These are phyloP conservation scores for Wickerhamomyces queroliae DNA, from an alignment of 805 yeast species.

Conservation along the genomic window DNA sequence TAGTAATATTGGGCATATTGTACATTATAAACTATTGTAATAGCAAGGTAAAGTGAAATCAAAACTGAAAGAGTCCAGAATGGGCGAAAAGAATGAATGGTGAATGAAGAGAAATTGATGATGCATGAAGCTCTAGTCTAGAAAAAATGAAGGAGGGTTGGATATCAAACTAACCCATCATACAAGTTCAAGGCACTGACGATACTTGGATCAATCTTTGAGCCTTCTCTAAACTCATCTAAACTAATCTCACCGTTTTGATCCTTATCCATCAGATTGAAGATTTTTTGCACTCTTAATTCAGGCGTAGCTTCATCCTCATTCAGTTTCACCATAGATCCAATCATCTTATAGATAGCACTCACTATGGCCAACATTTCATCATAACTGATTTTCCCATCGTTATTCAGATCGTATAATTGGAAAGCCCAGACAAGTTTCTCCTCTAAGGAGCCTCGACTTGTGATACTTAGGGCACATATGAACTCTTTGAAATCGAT, in stretches of 20 bases:
- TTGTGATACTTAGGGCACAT: conserved; percentile 77
- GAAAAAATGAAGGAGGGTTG: background rate
- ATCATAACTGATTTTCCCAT: conserved; percentile 67
- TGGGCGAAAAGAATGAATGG: background rate
- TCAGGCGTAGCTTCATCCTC: conserved; percentile 94
- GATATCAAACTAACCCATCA: conserved; percentile 62
- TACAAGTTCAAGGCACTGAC: conserved; percentile 72
- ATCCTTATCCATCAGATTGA: conserved; percentile 66
- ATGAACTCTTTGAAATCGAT: conserved; percentile 93
- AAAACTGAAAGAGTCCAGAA: too few species aligned
- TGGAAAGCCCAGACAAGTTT: conserved; percentile 87
- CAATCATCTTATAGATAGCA: conserved; percentile 92
- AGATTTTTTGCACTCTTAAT: conserved; percentile 75
- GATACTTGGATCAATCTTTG: conserved; percentile 73
- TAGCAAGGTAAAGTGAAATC: too few species aligned
- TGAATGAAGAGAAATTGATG: background rate
- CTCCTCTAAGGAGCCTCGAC: conserved; percentile 81
- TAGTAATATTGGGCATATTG: too few species aligned
- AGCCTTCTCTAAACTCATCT: conserved; percentile 80
- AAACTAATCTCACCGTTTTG: conserved; percentile 63
- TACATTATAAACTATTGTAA: too few species aligned
- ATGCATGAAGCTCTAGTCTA: background rate
- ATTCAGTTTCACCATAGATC: conserved; percentile 82
- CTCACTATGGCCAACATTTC: conserved; percentile 78
- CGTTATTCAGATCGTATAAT: conserved; percentile 76